Evolutionary conservation across 2,329 filamentous ascomycete genomes (phyloP).

Genomic region (Exophiala sp.): DNA sequence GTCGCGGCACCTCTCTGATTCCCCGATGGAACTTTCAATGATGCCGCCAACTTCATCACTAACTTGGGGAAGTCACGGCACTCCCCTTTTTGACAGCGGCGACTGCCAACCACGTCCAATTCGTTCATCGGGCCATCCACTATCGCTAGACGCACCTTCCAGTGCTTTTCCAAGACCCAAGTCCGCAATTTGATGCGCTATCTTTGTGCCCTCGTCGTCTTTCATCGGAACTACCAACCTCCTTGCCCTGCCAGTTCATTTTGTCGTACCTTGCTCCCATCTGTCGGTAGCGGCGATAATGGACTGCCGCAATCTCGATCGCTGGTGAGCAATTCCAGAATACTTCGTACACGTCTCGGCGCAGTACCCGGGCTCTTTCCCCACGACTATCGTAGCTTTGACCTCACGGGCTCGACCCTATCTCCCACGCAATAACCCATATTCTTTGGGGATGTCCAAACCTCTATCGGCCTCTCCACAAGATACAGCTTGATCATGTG

Average conservation of each 20-base stretch:
- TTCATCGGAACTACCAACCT: not conserved
- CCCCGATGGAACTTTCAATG: too few relatives aligned
- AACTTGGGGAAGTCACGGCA: too few relatives aligned
- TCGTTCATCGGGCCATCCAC: too few relatives aligned
- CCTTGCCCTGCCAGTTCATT: not conserved
- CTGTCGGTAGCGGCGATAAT: not conserved
- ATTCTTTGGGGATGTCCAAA: too few relatives aligned
- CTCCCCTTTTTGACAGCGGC: too few relatives aligned
- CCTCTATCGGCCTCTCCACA: not conserved
- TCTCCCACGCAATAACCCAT: too few relatives aligned
- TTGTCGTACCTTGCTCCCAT: not conserved
- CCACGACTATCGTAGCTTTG: not conserved
- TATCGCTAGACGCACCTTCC: not conserved
- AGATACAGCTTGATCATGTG: not conserved
- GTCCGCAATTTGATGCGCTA: not conserved
- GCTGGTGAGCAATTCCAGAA: not conserved
- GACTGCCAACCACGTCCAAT: too few relatives aligned
- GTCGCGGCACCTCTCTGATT: too few relatives aligned
- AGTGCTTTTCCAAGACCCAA: not conserved
- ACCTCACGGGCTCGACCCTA: too few relatives aligned
- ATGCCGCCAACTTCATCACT: too few relatives aligned
- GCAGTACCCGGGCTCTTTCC: not conserved
- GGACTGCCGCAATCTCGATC: not conserved
- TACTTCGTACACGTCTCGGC: too few relatives aligned
- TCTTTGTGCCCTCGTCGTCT: not conserved